Base-by-base conservation (phyloP, 306 rosid genomes). In the Cucurbita maxima region DNA sequence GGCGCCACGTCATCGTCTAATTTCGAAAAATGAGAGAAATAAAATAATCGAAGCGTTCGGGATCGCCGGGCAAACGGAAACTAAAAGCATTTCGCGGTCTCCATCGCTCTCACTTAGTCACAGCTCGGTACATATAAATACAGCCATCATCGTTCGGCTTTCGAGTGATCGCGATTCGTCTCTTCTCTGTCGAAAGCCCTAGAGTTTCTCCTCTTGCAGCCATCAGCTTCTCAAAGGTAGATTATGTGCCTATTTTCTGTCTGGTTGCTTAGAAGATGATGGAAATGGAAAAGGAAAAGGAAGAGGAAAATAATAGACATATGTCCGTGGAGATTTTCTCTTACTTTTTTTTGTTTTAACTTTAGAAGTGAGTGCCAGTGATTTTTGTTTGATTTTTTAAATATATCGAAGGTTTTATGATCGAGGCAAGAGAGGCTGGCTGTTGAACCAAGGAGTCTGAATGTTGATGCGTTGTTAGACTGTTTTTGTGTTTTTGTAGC, bases 141-240 rank as follows among this genome's bases (percentile, higher is more conserved):
- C 54, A 45, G 6, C 19, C 41, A 20, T 13, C 18, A 3, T 45
- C 41, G 20, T 7, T 40, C 30, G 3, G 38, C 55, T 22, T 25
- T 67, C 56, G 43, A 18, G 22, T 19, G 44, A 34, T 50, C 58
- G 41, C 10, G 40, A 8, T 60, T n/a, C 68, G 38, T 19, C 25
- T 16, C 1, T 70, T 25, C 73, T 62, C 67, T 52, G 36, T 53
- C 43, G 58, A 52, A 52, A 72, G 63, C 61, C 52, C 76, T 72
- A 72, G 41, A 55, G 59, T 34, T 70, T 5, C 62, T 55, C 61
- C 5, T 41, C 37, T 72, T 15, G 43, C 73, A 69, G 37, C 73
- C 72, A 25, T 47, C 53, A 55, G 40, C 79, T 62, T 48, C 13
- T 22, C 34, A 1, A 20, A 72, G 83, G 83, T 80, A 76, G 40